Evolutionary conservation across 2,329 filamentous ascomycete genomes (phyloP).

Genomic region (Sporothrix schenckii): DNA sequence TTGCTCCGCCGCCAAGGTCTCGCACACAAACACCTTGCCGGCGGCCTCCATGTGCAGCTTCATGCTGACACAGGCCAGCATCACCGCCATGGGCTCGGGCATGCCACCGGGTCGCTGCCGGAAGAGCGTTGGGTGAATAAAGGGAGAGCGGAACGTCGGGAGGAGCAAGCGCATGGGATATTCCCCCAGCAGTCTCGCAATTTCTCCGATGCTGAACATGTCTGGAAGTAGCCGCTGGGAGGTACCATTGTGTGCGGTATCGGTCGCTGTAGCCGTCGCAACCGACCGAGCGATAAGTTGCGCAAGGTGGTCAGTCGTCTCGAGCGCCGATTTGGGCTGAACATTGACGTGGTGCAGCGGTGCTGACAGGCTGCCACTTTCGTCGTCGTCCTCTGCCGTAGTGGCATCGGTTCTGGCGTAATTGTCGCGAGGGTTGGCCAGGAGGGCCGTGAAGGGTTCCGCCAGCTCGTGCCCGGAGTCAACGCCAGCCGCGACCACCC

Average conservation of each 20-base stretch:
- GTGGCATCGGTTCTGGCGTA: too few relatives aligned
- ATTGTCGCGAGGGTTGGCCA: too few relatives aligned
- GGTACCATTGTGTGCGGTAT: background rate
- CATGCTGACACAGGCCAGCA: background rate
- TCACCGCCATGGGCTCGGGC: background rate
- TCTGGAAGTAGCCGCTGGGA: background rate
- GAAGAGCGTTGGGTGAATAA: background rate
- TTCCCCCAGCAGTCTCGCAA: background rate
- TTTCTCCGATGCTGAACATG: background rate
- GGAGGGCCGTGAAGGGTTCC: too few relatives aligned
- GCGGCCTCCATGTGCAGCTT: constrained; percentile 2
- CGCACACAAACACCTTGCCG: constrained; percentile 1
- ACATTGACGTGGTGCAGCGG: background rate
- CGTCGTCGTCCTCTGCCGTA: too few relatives aligned
- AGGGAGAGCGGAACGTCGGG: background rate
- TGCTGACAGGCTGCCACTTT: too few relatives aligned
- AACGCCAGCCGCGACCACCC: too few relatives aligned
- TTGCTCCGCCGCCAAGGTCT: background rate
- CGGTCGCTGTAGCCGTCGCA: background rate
- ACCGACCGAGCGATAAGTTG: background rate
- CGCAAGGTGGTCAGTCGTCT: background rate
- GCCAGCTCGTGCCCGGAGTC: too few relatives aligned
- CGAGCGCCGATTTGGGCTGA: background rate
- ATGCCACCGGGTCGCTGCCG: background rate
- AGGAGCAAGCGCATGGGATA: background rate